Evolutionary conservation across 768 basidiomycete species (phyloP).

Genomic region (Termitomyces eurrhizus): DNA sequence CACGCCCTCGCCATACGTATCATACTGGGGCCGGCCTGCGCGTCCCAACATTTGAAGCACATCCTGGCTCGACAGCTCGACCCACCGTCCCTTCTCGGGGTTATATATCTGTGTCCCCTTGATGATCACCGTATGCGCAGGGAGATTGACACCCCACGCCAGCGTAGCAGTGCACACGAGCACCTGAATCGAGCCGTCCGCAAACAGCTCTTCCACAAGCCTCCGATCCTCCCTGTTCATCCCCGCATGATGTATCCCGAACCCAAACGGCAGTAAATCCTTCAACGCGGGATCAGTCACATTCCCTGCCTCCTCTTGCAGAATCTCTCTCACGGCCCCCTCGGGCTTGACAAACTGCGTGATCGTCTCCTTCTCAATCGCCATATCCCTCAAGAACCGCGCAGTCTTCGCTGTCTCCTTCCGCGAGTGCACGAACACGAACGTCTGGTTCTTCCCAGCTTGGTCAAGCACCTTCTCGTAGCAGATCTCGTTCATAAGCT

Average conservation of each 20-base stretch:
- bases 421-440: constrained; percentile 97
- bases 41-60: constrained; percentile 98
- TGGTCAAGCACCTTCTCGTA: constrained; percentile 99
- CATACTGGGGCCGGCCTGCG: constrained; percentile 95
- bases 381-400: constrained; percentile 89
- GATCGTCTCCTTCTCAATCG: constrained; percentile 95
- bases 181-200: constrained; percentile 88
- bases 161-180: constrained; percentile 96
- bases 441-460: constrained; percentile 79
- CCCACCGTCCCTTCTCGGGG: constrained; percentile 98
- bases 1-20: constrained; percentile 95
- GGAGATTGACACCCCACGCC: constrained; percentile 99
- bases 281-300: constrained; percentile 80
- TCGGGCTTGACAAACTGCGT: constrained; percentile 95
- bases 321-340: constrained; percentile 85
- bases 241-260: constrained; percentile 97
- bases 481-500: constrained; percentile 98
- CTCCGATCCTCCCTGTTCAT: constrained; percentile 91
- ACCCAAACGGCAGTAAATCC: constrained; percentile 93
- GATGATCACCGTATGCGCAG: constrained; percentile 97
- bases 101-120: constrained; percentile 99
- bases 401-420: constrained; percentile 99
- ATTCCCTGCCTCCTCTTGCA: constrained; percentile 78
- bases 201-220: constrained; percentile 92
- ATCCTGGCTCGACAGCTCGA: constrained; percentile 92